Evolutionary conservation across 2,329 filamentous ascomycete species (phyloP).

Genomic region (Fusarium penzigii): DNA sequence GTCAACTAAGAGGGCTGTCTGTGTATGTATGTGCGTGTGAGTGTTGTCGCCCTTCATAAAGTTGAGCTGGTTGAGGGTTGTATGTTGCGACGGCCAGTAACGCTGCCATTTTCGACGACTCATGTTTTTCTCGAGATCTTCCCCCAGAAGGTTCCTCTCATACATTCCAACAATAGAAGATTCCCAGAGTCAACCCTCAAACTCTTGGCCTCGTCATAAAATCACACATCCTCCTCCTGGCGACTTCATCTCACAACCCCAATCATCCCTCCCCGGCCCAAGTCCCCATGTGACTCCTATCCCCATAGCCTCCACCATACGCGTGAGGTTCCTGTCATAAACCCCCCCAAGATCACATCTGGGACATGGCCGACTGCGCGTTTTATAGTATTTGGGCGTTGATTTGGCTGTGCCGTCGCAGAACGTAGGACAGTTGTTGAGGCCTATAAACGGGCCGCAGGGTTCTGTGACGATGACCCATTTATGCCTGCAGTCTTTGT

Average conservation of each 20-base stretch:
- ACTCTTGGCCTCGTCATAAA: conserved; percentile 23
- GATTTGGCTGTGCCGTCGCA: conserved; percentile 40
- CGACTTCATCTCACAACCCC: conserved; percentile 37
- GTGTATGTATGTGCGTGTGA: no score
- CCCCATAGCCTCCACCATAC: conserved; percentile 47
- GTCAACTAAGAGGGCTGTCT: no score
- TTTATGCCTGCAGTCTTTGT: conserved; percentile 51
- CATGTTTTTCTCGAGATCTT: no score
- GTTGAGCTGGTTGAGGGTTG: no score
- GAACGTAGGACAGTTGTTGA: conserved; percentile 49
- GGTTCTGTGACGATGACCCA: conserved; percentile 51
- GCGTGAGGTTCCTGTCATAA: conserved; percentile 50
- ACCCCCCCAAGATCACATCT: conserved; percentile 39
- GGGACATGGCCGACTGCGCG: conserved; percentile 41
- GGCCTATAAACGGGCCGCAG: conserved; percentile 52
- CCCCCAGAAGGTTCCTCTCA: no score
- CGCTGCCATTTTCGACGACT: no score
- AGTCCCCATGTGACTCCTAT: conserved; percentile 49
- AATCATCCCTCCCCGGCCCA: conserved; percentile 43
- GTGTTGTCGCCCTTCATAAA: no score
- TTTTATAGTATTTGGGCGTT: conserved; percentile 38
- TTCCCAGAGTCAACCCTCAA: neutral
- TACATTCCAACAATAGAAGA: neutral
- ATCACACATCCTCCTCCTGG: conserved; percentile 30
- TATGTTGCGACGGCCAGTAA: no score